Conservation (phyloP, 2,329 filamentous ascomycete species). For the Ascochyta viciae-villosae region DNA sequence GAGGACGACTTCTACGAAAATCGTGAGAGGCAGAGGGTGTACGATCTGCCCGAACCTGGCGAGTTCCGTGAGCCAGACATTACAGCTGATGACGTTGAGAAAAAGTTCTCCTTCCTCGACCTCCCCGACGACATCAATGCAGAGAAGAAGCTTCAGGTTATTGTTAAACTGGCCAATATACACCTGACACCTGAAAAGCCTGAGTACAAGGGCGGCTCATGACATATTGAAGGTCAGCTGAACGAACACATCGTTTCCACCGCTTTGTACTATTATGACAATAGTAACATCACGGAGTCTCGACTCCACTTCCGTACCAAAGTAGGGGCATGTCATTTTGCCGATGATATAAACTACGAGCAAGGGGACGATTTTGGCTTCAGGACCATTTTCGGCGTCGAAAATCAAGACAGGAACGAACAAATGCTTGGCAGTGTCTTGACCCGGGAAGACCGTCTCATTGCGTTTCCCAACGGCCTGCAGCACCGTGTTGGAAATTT, state of each 20-base stretch:
- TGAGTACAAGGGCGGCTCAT: conserved; percentile 59
- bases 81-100: conserved; percentile 1
- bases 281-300: conserved; percentile 62
- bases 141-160: conserved; percentile 58
- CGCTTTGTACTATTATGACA: conserved; percentile 67
- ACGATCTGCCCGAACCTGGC: conserved; percentile 4
- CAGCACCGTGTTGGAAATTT: conserved; percentile 49
- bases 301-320: conserved; percentile 27
- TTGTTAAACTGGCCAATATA: conserved; percentile 67
- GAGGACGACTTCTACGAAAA: conserved; percentile 1
- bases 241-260: conserved; percentile 71
- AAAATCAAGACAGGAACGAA: conserved; percentile 1
- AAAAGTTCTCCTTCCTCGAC: conserved; percentile 12
- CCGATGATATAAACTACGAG: conserved; percentile 8
- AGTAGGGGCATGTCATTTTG: background rate
- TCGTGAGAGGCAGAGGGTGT: conserved; percentile 1
- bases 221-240: conserved; percentile 56
- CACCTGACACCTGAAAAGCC: conserved; percentile 65
- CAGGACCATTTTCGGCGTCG: conserved; percentile 6
- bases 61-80: background rate
- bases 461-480: conserved; percentile 62
- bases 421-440: conserved; percentile 58
- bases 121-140: background rate
- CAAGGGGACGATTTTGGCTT: conserved; percentile 8
- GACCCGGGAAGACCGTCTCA: conserved; percentile 56